Evolutionary conservation across 805 yeast species (phyloP), one percentile per base, ranked within the genome.

Genomic region (Debaryomyces maramus): DNA sequence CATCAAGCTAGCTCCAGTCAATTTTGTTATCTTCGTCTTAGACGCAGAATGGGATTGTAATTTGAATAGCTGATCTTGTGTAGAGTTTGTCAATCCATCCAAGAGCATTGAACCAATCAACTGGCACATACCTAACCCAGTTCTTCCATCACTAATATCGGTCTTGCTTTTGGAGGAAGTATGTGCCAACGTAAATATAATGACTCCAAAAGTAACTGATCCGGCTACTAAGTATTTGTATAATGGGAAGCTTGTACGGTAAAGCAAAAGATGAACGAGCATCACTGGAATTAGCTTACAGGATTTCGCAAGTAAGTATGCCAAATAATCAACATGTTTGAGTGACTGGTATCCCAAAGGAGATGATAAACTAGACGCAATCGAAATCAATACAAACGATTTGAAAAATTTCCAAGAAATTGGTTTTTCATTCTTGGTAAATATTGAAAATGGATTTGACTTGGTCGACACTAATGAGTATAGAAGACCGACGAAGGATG

Each of bases 241-340:
- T 2, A 61, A 39, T 0, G 97, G 89, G 60, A 88, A 91, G 38
- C 63, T 65, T 3, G 85, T 78, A 31, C 84, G 72, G 63, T 89
- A 91, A 9, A 87, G 52, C 11, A 80, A 50, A 41, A 83, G 65
- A 54, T 89, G 97, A 3, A 93, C 85, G 23, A 86, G 57, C 84
- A 93, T 81, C n/a, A 91, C 96, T 0, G 99, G 99, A 16, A 93
- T 79, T 60, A 93, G 73, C 55, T 93, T 93, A 60, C 98, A 91
- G 39, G 96, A 84, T 58, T 93, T 93, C 14, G 97, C 95, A 45
- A 93, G 73, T 46, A 91, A 75, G 51, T 79, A 84, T 0, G 95
- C 85, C 54, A 93, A 67, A 56, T 86, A 93, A 56, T 88, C 96
- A 22, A 93, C 91, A 58, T 91, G 88, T 36, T 77, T 72, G 44